These are phyloP conservation scores for Dysphania ambrosioides DNA, from an alignment of 148 eudicot species.

Conservation along the genomic window DNA sequence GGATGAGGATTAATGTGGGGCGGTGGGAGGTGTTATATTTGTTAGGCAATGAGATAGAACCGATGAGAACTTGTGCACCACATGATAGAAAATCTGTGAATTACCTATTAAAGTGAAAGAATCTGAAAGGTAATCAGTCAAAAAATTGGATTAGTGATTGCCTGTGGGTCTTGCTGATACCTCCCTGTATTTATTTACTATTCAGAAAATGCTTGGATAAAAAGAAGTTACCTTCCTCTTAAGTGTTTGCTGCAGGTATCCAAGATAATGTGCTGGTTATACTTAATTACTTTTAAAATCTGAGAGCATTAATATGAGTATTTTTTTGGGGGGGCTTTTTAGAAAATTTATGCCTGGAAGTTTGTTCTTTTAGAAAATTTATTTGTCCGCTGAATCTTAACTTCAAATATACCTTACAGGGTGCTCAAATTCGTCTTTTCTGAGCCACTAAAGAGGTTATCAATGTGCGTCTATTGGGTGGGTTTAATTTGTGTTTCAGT, in stretches of 20 bases:
- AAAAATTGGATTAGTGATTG: background rate
- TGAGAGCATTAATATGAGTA: no score
- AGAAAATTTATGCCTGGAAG: no score
- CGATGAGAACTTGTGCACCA: no score
- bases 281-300: background rate
- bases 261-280: background rate
- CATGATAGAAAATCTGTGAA: no score
- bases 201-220: background rate
- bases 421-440: conserved; percentile 71
- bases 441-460: conserved; percentile 81
- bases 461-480: conserved; percentile 81
- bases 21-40: no score
- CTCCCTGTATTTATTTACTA: background rate
- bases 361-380: no score
- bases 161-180: background rate
- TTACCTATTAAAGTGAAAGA: no score
- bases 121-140: background rate
- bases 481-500: conserved; percentile 62
- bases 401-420: conserved; percentile 49
- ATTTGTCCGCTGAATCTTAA: conserved; percentile 5
- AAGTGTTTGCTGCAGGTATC: background rate
- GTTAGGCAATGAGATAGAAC: no score
- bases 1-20: no score
- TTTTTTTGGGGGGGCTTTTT: no score
- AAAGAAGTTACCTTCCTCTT: background rate